Evolutionary conservation across 345 rosid species (phyloP).

Genomic region (Microthlaspi erraticum): DNA sequence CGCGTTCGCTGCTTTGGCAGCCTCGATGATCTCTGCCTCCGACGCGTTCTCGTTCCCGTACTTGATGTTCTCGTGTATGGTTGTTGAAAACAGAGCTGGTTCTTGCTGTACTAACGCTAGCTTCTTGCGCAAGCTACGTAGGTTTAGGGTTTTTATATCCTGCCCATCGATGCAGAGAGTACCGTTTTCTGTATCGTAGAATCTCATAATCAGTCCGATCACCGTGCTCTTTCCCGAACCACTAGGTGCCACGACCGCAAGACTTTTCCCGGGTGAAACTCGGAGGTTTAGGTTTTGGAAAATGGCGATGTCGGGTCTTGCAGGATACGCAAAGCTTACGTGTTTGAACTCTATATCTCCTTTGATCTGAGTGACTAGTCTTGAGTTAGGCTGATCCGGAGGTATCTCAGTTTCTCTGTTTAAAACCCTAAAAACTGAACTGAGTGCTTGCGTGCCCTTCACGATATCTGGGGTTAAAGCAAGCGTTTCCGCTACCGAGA

Average conservation of each 20-base stretch:
- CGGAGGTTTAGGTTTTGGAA: conserved; percentile 56
- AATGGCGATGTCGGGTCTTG: conserved; percentile 63
- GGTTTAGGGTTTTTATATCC: conserved; percentile 59
- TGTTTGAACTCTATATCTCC: conserved; percentile 69
- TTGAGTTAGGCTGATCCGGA: conserved; percentile 52
- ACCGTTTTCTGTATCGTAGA: conserved; percentile 71
- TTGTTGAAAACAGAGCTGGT: conserved; percentile 76
- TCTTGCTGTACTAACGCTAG: conserved; percentile 85
- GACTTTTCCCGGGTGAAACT: conserved; percentile 63
- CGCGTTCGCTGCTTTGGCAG: conserved; percentile 81
- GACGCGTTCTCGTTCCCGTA: conserved; percentile 72
- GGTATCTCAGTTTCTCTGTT: conserved; percentile 58
- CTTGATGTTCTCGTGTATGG: conserved; percentile 73
- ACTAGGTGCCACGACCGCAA: conserved; percentile 77
- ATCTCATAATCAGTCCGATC: conserved; percentile 67
- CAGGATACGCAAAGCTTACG: conserved; percentile 70
- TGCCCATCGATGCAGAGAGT: conserved; percentile 63
- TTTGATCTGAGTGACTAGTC: conserved; percentile 46
- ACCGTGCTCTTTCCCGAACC: conserved; percentile 92
- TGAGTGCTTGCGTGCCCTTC: conserved; percentile 86
- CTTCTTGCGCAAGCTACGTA: conserved; percentile 63
- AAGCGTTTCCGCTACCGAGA: conserved; percentile 73
- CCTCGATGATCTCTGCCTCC: conserved; percentile 70
- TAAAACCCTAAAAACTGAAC: conserved; percentile 70
- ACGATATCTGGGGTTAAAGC: conserved; percentile 86